phyloP scores from a whole-genome alignment of 768 basidiomycete species.

The Steccherinum ochraceum region DNA sequence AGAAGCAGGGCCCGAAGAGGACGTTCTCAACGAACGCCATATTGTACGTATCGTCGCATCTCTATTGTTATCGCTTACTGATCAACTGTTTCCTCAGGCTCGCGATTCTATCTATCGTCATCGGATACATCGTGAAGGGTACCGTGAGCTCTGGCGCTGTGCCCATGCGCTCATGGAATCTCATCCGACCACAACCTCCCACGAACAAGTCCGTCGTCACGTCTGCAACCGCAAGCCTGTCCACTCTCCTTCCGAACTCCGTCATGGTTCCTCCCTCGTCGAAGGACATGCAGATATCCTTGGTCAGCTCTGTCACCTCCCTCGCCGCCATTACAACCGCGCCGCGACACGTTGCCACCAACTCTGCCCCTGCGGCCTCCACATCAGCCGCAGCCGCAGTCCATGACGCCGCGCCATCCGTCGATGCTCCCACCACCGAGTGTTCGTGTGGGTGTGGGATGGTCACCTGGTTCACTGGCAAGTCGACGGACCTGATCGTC shows the following conservation, averaged over 20 bases:
- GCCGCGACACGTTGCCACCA: slow-evolving; percentile 7
- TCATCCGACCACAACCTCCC: slow-evolving; percentile 1
- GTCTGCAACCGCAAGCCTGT: slow-evolving; percentile 1
- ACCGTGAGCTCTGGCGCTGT: slow-evolving; percentile 27
- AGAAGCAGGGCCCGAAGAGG: slow-evolving; percentile 35
- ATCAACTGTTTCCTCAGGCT: slow-evolving; percentile 37
- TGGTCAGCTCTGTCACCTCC: slow-evolving; percentile 20
- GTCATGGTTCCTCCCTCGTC: slow-evolving; percentile 10
- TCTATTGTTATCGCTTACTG: slow-evolving; percentile 3
- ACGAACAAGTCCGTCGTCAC: slow-evolving; percentile 15
- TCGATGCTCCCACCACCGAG: slow-evolving; percentile 15
- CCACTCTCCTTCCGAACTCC: slow-evolving; percentile 11
- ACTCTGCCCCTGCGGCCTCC: slow-evolving; percentile 9
- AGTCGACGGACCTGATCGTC: slow-evolving; percentile 19
- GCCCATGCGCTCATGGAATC: slow-evolving; percentile 8
- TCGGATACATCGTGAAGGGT: slow-evolving; percentile 48
- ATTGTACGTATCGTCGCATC: slow-evolving; percentile 39
- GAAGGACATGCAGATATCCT: slow-evolving; percentile 27
- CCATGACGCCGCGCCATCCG: too few relatives aligned
- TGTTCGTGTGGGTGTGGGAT: slow-evolving; percentile 23
- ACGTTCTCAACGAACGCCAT: slow-evolving; percentile 52
- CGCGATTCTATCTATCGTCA: slow-evolving; percentile 62
- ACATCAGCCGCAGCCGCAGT: slow-evolving; percentile 5
- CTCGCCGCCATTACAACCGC: slow-evolving; percentile 11
- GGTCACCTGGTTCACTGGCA: slow-evolving; percentile 21